Evolutionary conservation across 208 protist species (phyloP), one percentile per base, ranked within the genome.

Genomic region (Trypanosoma caninum): DNA sequence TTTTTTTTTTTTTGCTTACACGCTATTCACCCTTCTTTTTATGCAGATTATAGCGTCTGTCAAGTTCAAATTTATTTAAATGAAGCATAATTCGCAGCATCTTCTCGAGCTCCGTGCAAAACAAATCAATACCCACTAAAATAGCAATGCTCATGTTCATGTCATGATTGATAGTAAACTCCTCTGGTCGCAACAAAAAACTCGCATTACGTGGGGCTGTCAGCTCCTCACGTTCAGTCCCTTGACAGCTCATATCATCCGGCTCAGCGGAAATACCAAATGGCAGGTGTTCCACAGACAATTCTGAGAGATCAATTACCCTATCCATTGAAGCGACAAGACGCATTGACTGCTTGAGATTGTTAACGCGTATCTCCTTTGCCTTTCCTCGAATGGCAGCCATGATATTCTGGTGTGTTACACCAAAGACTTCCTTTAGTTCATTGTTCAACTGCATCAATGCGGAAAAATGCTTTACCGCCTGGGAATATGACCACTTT

Each of bases 101-200:
- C 25, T 80, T 74, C 42, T 82, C 74, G 23, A 79, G 58, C 55
- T 84, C 68, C 0, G 23, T 61, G 66, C 81, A 88, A 50, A 84
- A 84, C 44, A 88, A 74, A 52, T 84, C 72, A 34, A 79, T 80
- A 48, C 70, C 81, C 14, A 88, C 77, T 40, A 83, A 34, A 41
- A 88, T 73, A 13, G 74, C 73, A 38, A 82, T 72, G 47, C 74
- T 66, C 73, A 82, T 80, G 53, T 84, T 79, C 45, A 80, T 68
- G 34, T 88, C 81, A 37, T 75, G 65, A 38, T 69, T 72, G 41
- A 87, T 55, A 14, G 73, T 74, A 45, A 72, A 74, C 20, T 76
- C 69, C 35, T 75, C 65, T 3, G 56, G 54, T 14, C 59, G 38
- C 3, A 57, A 44, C 44, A 64, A 48, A 45, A 72, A 52, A 20